Conservation (phyloP, 2,329 filamentous ascomycete genomes). For the Colletotrichum euphorbiae region DNA sequence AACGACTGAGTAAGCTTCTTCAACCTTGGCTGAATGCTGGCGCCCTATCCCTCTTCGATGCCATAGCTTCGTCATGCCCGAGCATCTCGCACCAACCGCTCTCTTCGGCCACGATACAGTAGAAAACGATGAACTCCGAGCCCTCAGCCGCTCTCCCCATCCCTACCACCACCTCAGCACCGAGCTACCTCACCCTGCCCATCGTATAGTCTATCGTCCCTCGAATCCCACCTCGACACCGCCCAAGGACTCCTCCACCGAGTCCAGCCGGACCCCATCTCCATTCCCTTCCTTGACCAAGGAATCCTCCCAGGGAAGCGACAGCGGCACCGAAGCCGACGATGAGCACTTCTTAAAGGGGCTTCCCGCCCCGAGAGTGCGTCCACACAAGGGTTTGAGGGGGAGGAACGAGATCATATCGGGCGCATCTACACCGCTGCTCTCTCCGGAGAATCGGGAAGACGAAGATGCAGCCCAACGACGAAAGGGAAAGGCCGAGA, state of each 20-base stretch:
- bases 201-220: slow-evolving; percentile 47
- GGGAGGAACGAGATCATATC: slow-evolving; percentile 67
- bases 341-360: slow-evolving; percentile 92
- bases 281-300: slow-evolving; percentile 53
- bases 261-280: slow-evolving; percentile 42
- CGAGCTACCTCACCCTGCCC: slow-evolving; percentile 65
- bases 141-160: slow-evolving; percentile 72
- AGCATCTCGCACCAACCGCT: slow-evolving; percentile 54
- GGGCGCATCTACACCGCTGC: slow-evolving; percentile 65
- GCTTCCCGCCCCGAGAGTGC: slow-evolving; percentile 80
- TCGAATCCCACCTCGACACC: slow-evolving; percentile 29
- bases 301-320: slow-evolving; percentile 75
- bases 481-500: slow-evolving; percentile 24
- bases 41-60: slow-evolving; percentile 35
- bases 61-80: slow-evolving; percentile 58
- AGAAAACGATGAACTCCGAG: slow-evolving; percentile 56
- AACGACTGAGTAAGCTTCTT: slow-evolving; percentile 1
- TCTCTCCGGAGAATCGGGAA: slow-evolving; percentile 60
- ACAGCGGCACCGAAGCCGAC: slow-evolving; percentile 94
- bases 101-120: slow-evolving; percentile 48
- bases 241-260: slow-evolving; percentile 39
- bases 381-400: slow-evolving; percentile 82
- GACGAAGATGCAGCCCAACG: slow-evolving; percentile 45
- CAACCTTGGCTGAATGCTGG: slow-evolving; percentile 23
- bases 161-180: slow-evolving; percentile 72